Evolutionary conservation across 2,329 filamentous ascomycete species (phyloP), one percentile per base, ranked within the genome.

Genomic region (Hypocreales sp.): DNA sequence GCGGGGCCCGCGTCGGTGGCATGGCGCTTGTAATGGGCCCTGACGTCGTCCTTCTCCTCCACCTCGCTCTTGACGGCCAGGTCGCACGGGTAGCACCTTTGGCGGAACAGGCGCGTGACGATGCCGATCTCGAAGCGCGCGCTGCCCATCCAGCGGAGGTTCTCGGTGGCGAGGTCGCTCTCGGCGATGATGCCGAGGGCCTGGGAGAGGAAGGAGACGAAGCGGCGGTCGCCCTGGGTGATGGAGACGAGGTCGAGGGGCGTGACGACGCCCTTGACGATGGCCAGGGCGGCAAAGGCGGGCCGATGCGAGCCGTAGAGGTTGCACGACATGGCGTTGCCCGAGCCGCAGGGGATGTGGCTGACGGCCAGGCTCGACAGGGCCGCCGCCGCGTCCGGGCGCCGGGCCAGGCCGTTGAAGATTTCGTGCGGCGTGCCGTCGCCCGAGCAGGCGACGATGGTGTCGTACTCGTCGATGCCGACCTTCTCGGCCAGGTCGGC

Each of bases 251-350:
- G 59, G 47, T 98, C 90, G 28, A 98, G 51, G 0, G 82, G 74
- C 8, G 77, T 90, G n/a, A 75, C 67, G 10, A 87, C 56, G 8
- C 84, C 87, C 50, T 98, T 98, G 43, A 94, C 70, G 25, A 94
- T 74, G 15, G 73, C 76, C 34, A 95, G 58, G 1, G 87, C 82
- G 1, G 86, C 83, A 24, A 81, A 50, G 33, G 73, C 79, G 7
- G 79, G 67, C 36, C 69, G 73, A 36, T 77, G 67, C 1, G 84
- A 86, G 5, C 87, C 90, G 38, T 82, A 83, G 25, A 92, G 56
- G 49, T 94, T 95, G 57, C 79, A 76, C 35, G 81, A 80, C 73
- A 95, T 79, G 14, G 82, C 90, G 50, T 98, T 98, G 5, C 90
- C 90, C 26, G 81, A 90, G 10, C 90, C 90, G 45, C 86, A 92